Base-by-base conservation (phyloP, 2,329 filamentous ascomycete genomes). In the Graphilbum ipis-grandicollis region DNA sequence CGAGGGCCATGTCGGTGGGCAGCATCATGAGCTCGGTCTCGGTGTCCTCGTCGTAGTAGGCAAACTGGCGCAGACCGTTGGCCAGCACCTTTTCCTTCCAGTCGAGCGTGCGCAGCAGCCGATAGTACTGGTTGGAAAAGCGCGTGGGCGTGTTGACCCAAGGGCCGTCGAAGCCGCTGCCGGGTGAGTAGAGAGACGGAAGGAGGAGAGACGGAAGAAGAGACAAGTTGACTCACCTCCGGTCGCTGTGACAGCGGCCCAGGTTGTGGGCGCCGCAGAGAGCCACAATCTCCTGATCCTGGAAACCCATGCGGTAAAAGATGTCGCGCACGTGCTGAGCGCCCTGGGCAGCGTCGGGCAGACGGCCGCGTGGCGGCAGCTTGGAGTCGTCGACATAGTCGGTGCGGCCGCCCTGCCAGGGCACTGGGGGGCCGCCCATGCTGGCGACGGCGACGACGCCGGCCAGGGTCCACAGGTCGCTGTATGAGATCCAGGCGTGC, bases 281-380 rank as follows among this genome's bases (percentile, higher is more conserved):
- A 22, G 88, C 88, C 33, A 94, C 86, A 54, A 94, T 94, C 60
- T 93, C 85, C 51, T 79, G 81, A 61, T 96, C 88, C 57, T 90
- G 79, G 70, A 93, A 94, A 46, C 86, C 86, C 86, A 94, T 94
- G 54, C 88, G 83, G 57, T 75, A 71, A 61, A 94, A 96, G 65
- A 94, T 86, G 60, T 72, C 72, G 50, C 88, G 79, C 49, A 94
- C 69, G 61, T 94, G 88, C 52, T 75, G 71, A 42, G 75, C 65
- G 41, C 71, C 78, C 67, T 93, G 73, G 49, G 72, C 58, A 36
- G 69, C 88, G 54, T 96, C 85, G 44, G 86, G 80, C 17, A 85
- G 69, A 3, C 54, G 39, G 1, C 73, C 72, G 1, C 67, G 59
- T 1, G 71, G 70, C 1, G 71, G 68, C 9, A 74, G 52, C 48